Evolutionary conservation across 257 asterid species (phyloP).

Genomic region (Plantago major): DNA sequence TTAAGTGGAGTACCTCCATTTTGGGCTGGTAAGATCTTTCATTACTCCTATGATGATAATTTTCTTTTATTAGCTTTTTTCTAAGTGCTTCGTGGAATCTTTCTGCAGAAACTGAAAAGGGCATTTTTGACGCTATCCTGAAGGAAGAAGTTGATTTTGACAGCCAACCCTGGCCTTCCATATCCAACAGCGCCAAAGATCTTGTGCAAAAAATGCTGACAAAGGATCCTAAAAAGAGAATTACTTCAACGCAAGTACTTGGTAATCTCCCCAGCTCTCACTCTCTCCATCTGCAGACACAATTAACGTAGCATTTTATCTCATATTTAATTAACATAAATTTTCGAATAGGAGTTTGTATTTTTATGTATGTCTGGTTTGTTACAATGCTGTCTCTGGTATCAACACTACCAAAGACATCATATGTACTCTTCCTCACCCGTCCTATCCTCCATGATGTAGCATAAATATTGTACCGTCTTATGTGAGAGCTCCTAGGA

Average conservation of each 20-base stretch:
- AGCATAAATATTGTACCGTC: background rate
- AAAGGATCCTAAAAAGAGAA: conserved; percentile 44
- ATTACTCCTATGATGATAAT: background rate
- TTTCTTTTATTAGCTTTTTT: background rate
- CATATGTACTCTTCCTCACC: background rate
- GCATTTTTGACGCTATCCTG: conserved; percentile 51
- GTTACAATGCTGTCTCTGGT: background rate
- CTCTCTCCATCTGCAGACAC: background rate
- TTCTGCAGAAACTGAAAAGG: conserved; percentile 51
- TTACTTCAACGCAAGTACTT: conserved; percentile 52
- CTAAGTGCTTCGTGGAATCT: background rate
- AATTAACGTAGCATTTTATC: background rate
- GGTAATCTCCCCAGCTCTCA: conserved; percentile 25
- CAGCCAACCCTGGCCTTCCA: conserved; percentile 61
- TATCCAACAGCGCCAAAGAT: conserved; percentile 53
- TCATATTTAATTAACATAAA: background rate
- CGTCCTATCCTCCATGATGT: background rate
- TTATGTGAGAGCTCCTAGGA: background rate
- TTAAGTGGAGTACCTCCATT: conserved; percentile 94
- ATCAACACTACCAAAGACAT: background rate
- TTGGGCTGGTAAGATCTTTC: conserved; percentile 73
- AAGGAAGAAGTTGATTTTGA: conserved; percentile 50
- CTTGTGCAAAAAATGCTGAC: conserved; percentile 52
- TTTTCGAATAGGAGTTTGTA: background rate
- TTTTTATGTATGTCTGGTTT: background rate